Evolutionary conservation across 192 early-diverging fungal species (phyloP).

Genomic region (Spinellus fusiger): DNA sequence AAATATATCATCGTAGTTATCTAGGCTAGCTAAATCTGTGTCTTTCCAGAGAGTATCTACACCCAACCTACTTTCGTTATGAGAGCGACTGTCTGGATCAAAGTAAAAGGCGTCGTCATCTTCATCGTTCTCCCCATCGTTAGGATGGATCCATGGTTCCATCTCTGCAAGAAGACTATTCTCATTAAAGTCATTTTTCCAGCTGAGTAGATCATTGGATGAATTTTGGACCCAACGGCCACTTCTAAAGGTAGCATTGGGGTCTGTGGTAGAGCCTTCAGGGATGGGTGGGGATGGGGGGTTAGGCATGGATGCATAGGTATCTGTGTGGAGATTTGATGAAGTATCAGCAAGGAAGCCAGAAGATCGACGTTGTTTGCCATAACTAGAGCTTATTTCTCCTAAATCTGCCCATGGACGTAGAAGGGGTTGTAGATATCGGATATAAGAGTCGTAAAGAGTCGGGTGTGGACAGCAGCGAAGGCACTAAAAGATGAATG

Average conservation of each 20-base stretch:
- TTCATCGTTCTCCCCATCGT: neutral
- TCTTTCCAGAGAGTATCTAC: neutral
- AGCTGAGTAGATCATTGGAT: neutral
- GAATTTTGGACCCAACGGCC: neutral
- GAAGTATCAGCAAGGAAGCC: neutral
- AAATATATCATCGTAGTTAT: neutral
- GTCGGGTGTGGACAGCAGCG: neutral
- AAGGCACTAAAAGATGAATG: neutral
- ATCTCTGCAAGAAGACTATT: neutral
- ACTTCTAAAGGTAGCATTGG: neutral
- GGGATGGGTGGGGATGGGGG: too few species aligned
- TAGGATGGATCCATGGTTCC: neutral
- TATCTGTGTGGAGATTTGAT: neutral
- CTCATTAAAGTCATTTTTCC: neutral
- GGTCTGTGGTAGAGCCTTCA: neutral
- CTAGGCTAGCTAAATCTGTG: neutral
- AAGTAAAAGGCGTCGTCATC: neutral
- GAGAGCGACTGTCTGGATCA: neutral
- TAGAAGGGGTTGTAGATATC: neutral
- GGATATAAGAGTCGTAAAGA: neutral
- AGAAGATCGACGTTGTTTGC: too few species aligned
- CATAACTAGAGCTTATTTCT: too few species aligned
- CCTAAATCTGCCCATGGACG: neutral
- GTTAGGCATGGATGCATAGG: neutral
- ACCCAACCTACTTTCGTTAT: neutral